phyloP scores from a whole-genome alignment of 208 protist genomes.

The Leishmania arabica region DNA sequence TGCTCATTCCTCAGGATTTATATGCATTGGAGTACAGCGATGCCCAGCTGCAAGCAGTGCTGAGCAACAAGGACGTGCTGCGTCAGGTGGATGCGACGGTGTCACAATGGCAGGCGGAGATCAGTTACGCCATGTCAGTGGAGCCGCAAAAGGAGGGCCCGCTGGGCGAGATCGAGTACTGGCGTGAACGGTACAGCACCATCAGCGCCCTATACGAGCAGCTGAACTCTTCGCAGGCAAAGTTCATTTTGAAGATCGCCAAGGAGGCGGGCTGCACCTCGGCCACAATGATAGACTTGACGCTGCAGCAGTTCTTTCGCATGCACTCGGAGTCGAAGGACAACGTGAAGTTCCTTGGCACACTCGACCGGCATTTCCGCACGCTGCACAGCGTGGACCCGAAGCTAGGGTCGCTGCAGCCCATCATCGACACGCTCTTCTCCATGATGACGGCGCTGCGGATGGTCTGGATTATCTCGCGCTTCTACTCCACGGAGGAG shows the following conservation, averaged over 20 bases:
- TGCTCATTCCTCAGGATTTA: slow-evolving; percentile 83
- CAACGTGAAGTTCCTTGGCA: slow-evolving; percentile 99
- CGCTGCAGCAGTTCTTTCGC: slow-evolving; percentile 94
- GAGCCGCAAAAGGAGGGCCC: slow-evolving; percentile 93
- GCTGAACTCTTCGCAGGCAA: slow-evolving; percentile 94
- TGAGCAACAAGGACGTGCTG: slow-evolving; percentile 88
- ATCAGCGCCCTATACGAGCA: slow-evolving; percentile 97
- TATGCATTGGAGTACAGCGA: slow-evolving; percentile 80
- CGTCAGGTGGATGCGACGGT: slow-evolving; percentile 89
- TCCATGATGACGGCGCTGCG: slow-evolving; percentile 98
- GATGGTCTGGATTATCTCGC: slow-evolving; percentile 99
- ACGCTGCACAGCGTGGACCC: slow-evolving; percentile 91
- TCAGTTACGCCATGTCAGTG: slow-evolving; percentile 90
- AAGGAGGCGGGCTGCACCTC: slow-evolving; percentile 90
- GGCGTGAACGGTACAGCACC: slow-evolving; percentile 95
- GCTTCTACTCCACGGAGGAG: slow-evolving; percentile 99
- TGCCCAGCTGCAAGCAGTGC: slow-evolving; percentile 67
- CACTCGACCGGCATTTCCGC: slow-evolving; percentile 99
- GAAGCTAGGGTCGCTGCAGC: slow-evolving; percentile 80
- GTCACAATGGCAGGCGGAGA: slow-evolving; percentile 90
- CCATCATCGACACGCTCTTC: slow-evolving; percentile 97
- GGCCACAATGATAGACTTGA: slow-evolving; percentile 89
- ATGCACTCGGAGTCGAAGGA: slow-evolving; percentile 98
- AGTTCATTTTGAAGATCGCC: slow-evolving; percentile 93
- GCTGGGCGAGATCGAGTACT: slow-evolving; percentile 98